phyloP scores from a whole-genome alignment of 2,329 filamentous ascomycete genomes.

The Thielaviopsis euricoi region DNA sequence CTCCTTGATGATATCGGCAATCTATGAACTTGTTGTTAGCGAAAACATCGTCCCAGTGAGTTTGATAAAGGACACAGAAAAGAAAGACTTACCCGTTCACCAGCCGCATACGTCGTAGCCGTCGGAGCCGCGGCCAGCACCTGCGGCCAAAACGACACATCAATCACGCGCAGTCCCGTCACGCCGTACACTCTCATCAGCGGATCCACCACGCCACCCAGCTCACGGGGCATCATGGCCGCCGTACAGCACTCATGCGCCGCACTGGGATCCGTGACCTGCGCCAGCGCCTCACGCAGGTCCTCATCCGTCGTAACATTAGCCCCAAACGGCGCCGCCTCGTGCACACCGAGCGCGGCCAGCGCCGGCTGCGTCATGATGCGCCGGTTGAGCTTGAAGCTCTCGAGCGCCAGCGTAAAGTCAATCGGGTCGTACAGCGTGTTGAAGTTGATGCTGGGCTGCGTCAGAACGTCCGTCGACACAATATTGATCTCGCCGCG shows the following conservation, averaged over 20 bases:
- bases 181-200: conserved; percentile 16
- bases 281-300: conserved; percentile 14
- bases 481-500: conserved; percentile 24
- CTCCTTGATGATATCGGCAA: conserved; percentile 6
- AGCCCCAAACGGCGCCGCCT: conserved; percentile 17
- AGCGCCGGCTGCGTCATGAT: conserved; percentile 19
- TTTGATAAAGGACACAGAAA: too few relatives aligned
- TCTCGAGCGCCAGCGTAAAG: conserved; percentile 17
- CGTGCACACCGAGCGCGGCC: conserved; percentile 16
- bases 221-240: conserved; percentile 24
- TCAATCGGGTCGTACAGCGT: conserved; percentile 24
- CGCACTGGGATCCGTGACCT: conserved; percentile 6
- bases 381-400: conserved; percentile 21
- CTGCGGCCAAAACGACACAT: conserved; percentile 18
- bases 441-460: conserved; percentile 23
- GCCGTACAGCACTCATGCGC: conserved; percentile 14
- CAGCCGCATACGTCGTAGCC: conserved; percentile 19
- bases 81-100: conserved; percentile 18
- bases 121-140: conserved; percentile 17
- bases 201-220: conserved; percentile 23
- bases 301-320: conserved; percentile 16
- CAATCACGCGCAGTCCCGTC: conserved; percentile 21
- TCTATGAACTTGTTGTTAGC: conserved; percentile 12
- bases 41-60: too few relatives aligned
- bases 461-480: conserved; percentile 19